Percentiles rank a stretch among this genome's conserved stretches.
These are phyloP conservation scores for Dittrichia graveolens DNA, from an alignment of 129 eudicot species.

Conservation along the genomic window DNA sequence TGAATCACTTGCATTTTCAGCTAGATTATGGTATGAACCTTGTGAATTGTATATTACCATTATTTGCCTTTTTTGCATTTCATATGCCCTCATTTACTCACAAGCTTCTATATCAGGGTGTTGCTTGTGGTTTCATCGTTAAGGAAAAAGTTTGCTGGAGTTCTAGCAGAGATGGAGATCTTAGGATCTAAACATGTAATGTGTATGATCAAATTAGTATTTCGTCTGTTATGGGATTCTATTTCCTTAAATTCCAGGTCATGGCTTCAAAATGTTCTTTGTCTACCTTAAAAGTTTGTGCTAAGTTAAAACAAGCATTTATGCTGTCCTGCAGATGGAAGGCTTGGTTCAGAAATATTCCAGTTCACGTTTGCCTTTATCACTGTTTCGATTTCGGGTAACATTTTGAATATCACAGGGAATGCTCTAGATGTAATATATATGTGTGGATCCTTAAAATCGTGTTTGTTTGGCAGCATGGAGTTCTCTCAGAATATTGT, in stretches of 20 bases:
- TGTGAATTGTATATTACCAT: not conserved
- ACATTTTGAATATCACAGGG: constrained; percentile 14
- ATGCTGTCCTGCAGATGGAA: constrained; percentile 64
- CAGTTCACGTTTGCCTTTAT: constrained; percentile 56
- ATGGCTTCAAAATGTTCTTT: not conserved
- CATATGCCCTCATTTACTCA: constrained; percentile 11
- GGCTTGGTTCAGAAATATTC: constrained; percentile 80
- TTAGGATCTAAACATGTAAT: constrained; percentile 90
- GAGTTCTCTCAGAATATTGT: constrained; percentile 71
- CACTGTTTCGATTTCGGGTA: constrained; percentile 62
- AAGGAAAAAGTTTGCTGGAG: constrained; percentile 68
- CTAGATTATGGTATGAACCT: constrained; percentile 70
- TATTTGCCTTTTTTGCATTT: constrained; percentile 13
- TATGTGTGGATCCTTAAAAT: constrained; percentile 10
- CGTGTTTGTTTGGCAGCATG: constrained; percentile 53
- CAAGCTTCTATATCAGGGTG: constrained; percentile 59
- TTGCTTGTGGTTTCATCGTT: constrained; percentile 65
- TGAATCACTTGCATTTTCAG: constrained; percentile 69
- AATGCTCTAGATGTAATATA: not conserved
- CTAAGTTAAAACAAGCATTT: constrained; percentile 36
- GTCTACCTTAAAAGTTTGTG: constrained; percentile 19
- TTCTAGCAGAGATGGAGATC: constrained; percentile 67
- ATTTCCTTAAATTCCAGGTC: not conserved
- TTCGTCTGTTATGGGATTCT: not conserved
- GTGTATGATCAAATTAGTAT: not conserved